phyloP scores from a whole-genome alignment of 345 rosid species.

The Anastatica hierochuntica region DNA sequence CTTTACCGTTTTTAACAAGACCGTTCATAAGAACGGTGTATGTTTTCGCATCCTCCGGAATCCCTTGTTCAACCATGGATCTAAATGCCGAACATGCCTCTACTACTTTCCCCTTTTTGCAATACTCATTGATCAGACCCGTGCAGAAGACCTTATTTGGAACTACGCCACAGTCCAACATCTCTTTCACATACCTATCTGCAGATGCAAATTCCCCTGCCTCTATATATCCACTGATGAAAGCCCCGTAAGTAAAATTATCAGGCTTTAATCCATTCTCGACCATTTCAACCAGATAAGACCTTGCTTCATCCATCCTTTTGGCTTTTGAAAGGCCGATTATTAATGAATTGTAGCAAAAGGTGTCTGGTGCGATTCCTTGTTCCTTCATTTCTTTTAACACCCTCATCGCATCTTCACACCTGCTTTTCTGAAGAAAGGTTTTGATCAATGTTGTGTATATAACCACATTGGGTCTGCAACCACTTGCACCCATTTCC shows the following conservation, averaged over 20 bases:
- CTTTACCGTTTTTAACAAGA: conserved; percentile 47
- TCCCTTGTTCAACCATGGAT: conserved; percentile 44
- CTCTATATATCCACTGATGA: conserved; percentile 47
- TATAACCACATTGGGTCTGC: conserved; percentile 51
- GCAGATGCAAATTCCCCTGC: conserved; percentile 54
- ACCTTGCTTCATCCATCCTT: conserved; percentile 63
- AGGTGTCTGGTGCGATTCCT: conserved; percentile 51
- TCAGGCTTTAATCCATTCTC: conserved; percentile 58
- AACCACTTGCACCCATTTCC: conserved; percentile 40
- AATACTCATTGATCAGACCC: conserved; percentile 48
- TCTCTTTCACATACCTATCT: conserved; percentile 48
- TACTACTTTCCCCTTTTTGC: conserved; percentile 42
- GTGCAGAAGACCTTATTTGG: conserved; percentile 52
- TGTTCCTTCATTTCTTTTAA: conserved; percentile 48
- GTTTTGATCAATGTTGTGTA: conserved; percentile 62
- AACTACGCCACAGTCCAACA: conserved; percentile 44
- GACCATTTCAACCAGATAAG: conserved; percentile 45
- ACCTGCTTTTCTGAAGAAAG: conserved; percentile 36
- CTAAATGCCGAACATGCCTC: conserved; percentile 48
- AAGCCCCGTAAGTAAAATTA: conserved; percentile 56
- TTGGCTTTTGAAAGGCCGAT: conserved; percentile 69
- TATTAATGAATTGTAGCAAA: conserved; percentile 65
- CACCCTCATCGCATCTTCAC: conserved; percentile 43
- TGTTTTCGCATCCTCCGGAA: conserved; percentile 45
- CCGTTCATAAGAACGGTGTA: conserved; percentile 56